A percentile compares a stretch with the other conserved stretches of the same genome.
Evolutionary conservation across 352 stramenopile species (phyloP).

Genomic region (Phytophthora sp.): DNA sequence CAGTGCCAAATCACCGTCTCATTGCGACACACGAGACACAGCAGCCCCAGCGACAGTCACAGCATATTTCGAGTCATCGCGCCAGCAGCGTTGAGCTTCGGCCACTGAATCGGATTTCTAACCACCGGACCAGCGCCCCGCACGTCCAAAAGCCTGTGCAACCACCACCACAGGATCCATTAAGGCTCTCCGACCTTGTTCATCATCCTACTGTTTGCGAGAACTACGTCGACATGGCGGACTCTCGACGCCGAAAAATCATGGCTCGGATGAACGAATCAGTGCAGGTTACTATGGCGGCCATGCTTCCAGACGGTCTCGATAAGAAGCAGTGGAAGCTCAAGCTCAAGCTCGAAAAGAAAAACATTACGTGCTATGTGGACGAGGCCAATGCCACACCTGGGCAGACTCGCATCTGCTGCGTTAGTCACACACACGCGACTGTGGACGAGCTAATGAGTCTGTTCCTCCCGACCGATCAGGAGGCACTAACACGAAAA

Average conservation of each 20-base stretch:
- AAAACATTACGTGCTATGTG: constrained; percentile 47
- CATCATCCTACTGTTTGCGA: neutral
- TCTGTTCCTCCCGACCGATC: constrained; percentile 48
- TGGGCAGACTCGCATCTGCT: constrained; percentile 55
- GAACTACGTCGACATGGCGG: neutral
- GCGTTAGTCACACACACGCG: constrained; percentile 46
- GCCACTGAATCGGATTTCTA: neutral
- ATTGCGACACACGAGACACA: no score
- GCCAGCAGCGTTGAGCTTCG: neutral
- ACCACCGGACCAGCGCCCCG: neutral
- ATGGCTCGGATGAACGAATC: constrained; percentile 21
- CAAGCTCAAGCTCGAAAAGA: constrained; percentile 43
- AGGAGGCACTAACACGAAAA: constrained; percentile 43
- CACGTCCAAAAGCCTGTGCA: no score
- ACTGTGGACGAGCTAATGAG: constrained; percentile 45
- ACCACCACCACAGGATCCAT: no score
- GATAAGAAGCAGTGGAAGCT: constrained; percentile 41
- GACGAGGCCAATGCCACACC: constrained; percentile 38
- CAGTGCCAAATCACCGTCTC: no score
- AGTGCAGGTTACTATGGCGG: constrained; percentile 40
- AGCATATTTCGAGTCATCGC: neutral
- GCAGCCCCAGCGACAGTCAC: neutral
- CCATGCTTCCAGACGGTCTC: constrained; percentile 39
- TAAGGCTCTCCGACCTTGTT: neutral
- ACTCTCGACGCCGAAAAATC: constrained; percentile 18